These are phyloP conservation scores for Trichoderma sp. DNA, from an alignment of 2,329 filamentous ascomycete genomes.

Conservation along the genomic window DNA sequence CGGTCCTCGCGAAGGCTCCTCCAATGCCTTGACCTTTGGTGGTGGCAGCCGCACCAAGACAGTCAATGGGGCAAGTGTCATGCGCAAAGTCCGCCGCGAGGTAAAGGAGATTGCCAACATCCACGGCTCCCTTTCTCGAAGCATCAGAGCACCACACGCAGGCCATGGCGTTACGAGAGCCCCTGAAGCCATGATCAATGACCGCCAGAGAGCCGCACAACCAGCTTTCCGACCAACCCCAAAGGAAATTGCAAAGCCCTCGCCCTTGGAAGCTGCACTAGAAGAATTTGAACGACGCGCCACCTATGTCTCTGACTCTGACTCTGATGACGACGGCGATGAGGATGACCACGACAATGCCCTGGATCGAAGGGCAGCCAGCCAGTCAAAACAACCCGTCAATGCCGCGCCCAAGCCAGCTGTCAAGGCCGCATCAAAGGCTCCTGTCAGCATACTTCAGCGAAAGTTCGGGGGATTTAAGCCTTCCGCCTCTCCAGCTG, in stretches of 20 bases:
- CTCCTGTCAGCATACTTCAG: constrained; percentile 2
- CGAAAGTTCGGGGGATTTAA: constrained; percentile 21
- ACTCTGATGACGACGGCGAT: constrained; percentile 38
- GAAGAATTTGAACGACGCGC: constrained; percentile 40
- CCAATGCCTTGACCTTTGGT: constrained; percentile 46
- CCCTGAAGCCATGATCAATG: constrained; percentile 56
- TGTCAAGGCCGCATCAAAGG: not conserved
- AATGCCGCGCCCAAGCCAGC: constrained; percentile 19
- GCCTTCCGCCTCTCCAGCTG: constrained; percentile 11
- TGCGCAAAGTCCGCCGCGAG: constrained; percentile 59
- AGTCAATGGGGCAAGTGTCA: constrained; percentile 53
- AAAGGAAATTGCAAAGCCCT: constrained; percentile 29
- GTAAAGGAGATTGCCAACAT: constrained; percentile 54
- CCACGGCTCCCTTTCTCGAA: constrained; percentile 49
- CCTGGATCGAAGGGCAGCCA: not conserved
- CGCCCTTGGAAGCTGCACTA: constrained; percentile 33
- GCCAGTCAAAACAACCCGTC: constrained; percentile 15
- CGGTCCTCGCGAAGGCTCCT: constrained; percentile 34
- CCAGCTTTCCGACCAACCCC: constrained; percentile 36
- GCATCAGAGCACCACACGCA: constrained; percentile 33
- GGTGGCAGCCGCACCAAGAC: constrained; percentile 55
- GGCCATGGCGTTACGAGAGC: constrained; percentile 49
- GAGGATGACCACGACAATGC: constrained; percentile 15
- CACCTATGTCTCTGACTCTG: constrained; percentile 46
- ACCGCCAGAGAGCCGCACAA: constrained; percentile 50